Evolutionary conservation across 768 basidiomycete genomes (phyloP).

Genomic region (Hericium coralloides): DNA sequence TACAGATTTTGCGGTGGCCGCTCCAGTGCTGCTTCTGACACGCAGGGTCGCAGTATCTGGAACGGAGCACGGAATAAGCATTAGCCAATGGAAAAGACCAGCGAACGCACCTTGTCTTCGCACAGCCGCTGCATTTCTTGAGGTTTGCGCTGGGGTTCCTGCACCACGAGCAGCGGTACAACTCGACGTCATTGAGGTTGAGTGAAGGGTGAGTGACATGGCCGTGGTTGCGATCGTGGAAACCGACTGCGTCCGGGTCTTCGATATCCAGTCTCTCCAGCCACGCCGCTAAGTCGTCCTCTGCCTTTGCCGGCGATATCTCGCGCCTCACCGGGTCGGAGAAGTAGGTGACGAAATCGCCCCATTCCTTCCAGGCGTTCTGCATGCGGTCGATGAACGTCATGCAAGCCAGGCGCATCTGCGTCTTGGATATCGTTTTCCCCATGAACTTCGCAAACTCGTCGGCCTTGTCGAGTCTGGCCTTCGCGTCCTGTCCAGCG

Average conservation of each 20-base stretch:
- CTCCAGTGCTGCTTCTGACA: conserved; percentile 32
- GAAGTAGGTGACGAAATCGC: conserved; percentile 29
- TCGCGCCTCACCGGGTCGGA: conserved; percentile 20
- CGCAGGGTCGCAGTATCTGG: conserved; percentile 35
- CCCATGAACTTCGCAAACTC: conserved; percentile 42
- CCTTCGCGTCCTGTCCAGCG: conserved; percentile 22
- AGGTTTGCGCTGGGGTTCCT: conserved; percentile 51
- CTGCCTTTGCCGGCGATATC: conserved; percentile 30
- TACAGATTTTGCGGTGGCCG: conserved; percentile 2
- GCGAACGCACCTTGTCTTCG: conserved; percentile 27
- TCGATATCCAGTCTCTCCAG: conserved; percentile 38
- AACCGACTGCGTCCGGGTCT: conserved; percentile 26
- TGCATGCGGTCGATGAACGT: conserved; percentile 40
- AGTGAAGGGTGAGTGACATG: conserved; percentile 35
- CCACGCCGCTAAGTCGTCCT: conserved; percentile 54
- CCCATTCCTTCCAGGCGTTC: conserved; percentile 38
- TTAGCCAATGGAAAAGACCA: not conserved
- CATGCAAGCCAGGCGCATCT: conserved; percentile 42
- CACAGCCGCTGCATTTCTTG: conserved; percentile 41
- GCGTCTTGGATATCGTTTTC: conserved; percentile 37
- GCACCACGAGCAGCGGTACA: conserved; percentile 60
- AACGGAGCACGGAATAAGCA: not conserved
- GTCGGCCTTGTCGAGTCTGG: conserved; percentile 41
- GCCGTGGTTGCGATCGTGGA: conserved; percentile 9
- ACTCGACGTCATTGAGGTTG: conserved; percentile 36